A percentile compares a stretch with the other conserved stretches of the same genome.
Conservation (phyloP, 345 rosid genomes). For the Corymbia maculata region DNA sequence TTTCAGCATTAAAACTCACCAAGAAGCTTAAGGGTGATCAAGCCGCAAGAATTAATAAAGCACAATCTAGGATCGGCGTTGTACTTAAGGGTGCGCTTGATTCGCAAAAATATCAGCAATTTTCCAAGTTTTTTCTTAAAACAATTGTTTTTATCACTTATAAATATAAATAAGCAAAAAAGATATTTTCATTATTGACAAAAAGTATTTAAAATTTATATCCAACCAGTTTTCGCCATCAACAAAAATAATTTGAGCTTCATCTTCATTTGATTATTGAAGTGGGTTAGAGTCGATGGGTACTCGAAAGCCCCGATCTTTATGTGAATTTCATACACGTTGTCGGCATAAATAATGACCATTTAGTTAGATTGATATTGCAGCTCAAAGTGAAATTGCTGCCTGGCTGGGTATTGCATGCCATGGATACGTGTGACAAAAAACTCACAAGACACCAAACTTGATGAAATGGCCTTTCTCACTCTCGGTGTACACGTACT, state of each 20-base stretch:
- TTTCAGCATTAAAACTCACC: too few relatives aligned
- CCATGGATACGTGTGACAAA: background rate
- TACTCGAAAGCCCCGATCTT: background rate
- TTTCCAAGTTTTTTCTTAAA: fast-evolving
- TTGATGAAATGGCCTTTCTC: background rate
- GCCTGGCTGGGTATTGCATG: background rate
- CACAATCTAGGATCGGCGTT: background rate
- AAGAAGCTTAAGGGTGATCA: background rate
- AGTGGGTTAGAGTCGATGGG: background rate
- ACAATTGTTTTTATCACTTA: fast-evolving
- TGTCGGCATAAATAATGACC: background rate
- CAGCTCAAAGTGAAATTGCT: background rate
- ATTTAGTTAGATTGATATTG: background rate
- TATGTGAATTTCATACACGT: background rate
- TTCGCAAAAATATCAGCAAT: fast-evolving
- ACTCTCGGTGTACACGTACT: background rate
- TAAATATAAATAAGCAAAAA: background rate
- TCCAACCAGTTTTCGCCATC: background rate
- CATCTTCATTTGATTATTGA: background rate
- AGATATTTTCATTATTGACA: background rate
- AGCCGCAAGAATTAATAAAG: background rate
- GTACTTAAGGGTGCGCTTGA: background rate
- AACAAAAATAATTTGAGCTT: background rate
- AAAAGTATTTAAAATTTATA: background rate
- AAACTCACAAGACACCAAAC: background rate